phyloP scores from a whole-genome alignment of 805 yeast genomes.

The Suhomyces sp. region DNA sequence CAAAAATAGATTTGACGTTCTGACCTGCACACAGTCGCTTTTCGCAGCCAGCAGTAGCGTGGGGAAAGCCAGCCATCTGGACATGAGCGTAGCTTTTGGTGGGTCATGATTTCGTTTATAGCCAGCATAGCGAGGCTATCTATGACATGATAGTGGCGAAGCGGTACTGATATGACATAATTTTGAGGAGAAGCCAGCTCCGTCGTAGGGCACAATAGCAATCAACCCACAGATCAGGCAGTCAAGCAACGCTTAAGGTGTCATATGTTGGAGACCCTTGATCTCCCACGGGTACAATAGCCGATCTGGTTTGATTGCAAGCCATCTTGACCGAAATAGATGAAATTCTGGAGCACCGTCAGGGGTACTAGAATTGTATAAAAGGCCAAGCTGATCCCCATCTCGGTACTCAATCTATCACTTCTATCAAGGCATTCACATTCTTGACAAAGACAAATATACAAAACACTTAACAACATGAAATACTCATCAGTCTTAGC shows the following conservation, averaged over 20 bases:
- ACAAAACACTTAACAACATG: slow-evolving; percentile 10
- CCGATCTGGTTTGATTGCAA: background rate
- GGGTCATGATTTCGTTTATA: background rate
- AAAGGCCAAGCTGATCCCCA: background rate
- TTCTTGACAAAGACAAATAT: slow-evolving; percentile 1
- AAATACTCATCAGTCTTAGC: slow-evolving; percentile 19
- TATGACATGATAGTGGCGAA: background rate
- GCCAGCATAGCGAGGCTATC: background rate
- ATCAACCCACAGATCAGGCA: background rate
- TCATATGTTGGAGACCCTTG: background rate
- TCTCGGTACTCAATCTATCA: background rate
- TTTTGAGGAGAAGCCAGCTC: background rate
- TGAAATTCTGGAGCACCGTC: background rate
- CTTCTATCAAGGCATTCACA: background rate
- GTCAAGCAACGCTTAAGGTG: background rate
- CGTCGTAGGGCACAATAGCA: background rate
- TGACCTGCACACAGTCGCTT: background rate
- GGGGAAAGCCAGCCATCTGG: slow-evolving; percentile 1
- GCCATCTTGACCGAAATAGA: background rate
- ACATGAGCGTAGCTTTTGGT: background rate
- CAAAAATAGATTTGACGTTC: background rate
- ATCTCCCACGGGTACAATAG: background rate
- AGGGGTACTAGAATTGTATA: background rate
- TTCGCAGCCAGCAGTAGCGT: background rate
- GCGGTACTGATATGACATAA: background rate